These are phyloP conservation scores for Candida wancherniae DNA, from an alignment of 805 yeast species.

Conservation along the genomic window DNA sequence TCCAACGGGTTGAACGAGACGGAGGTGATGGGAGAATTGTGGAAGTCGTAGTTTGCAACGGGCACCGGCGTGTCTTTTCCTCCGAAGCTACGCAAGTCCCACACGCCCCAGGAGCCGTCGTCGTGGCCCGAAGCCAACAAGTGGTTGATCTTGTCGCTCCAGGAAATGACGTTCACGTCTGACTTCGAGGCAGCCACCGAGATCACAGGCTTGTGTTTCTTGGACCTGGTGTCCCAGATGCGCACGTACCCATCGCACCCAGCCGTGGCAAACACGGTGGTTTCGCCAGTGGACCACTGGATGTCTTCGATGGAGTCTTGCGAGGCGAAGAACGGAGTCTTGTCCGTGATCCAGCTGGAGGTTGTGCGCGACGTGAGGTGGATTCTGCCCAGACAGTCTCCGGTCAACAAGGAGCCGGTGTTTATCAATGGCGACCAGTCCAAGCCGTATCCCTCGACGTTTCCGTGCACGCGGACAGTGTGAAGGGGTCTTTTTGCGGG, in stretches of 20 bases:
- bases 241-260: slow-evolving; percentile 89
- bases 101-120: slow-evolving; percentile 95
- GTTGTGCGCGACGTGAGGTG: slow-evolving; percentile 73
- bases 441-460: slow-evolving; percentile 94
- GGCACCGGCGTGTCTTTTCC: slow-evolving; percentile 55
- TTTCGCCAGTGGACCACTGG: slow-evolving; percentile 92
- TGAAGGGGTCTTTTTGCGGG: slow-evolving; percentile 73
- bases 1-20: slow-evolving; percentile 93
- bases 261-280: slow-evolving; percentile 91
- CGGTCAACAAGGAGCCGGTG: slow-evolving; percentile 79
- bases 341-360: slow-evolving; percentile 80
- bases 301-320: slow-evolving; percentile 88
- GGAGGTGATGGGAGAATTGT: slow-evolving; percentile 87
- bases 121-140: slow-evolving; percentile 94
- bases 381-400: slow-evolving; percentile 84
- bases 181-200: slow-evolving; percentile 73
- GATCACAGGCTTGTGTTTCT: slow-evolving; percentile 86
- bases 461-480: slow-evolving; percentile 80
- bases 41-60: slow-evolving; percentile 94
- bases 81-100: slow-evolving; percentile 90
- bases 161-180: slow-evolving; percentile 92
- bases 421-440: slow-evolving; percentile 91
- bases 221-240: slow-evolving; percentile 95
- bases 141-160: slow-evolving; percentile 86
- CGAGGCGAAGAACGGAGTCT: slow-evolving; percentile 66